Evolutionary conservation across 257 asterid species (phyloP), one percentile per base, ranked within the genome.

Genomic region (Capsicum rhomboideum): DNA sequence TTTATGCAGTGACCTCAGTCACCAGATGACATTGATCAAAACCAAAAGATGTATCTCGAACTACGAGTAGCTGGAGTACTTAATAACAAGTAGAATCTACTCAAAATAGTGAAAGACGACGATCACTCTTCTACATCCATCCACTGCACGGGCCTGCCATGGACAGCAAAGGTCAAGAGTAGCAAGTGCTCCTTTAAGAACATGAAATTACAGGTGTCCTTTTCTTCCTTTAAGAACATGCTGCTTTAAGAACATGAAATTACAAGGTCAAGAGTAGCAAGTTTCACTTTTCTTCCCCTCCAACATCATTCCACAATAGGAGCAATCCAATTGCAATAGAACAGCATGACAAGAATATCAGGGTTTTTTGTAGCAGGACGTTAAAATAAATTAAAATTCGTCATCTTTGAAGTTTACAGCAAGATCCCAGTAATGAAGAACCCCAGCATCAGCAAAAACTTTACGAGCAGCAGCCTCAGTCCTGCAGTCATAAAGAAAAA

Each of bases 341-440:
- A 67, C 75, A 31, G 46, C 75, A 67, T 34, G 17, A 18, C 78
- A 18, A 68, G 52, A 68, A 68, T 34, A 68, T 37, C 78, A 34
- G 52, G 29, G n/a, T n/a, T n/a, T n/a, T n/a, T n/a, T 68, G 34
- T 68, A 37, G 52, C 78, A 68, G 18, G 5, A 37, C 17, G 5
- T 37, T 68, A 50, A 68, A 68, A 37, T 68, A 34, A 37, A 68
- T 10, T 69, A 87, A 46, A 82, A 40, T 18, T 90, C 84, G 5
- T 92, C 98, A 55, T 92, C 98, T 0, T 83, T 85, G 88, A 93
- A 97, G 89, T 97, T 97, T 31, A 91, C 86, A 10, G 98, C 98
- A 55, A 93, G 98, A 72, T 97, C 98, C 98, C 98, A 97, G 81
- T 93, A 97, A 82, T 97, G 98, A 78, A 89, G 89, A 69, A 97